phyloP scores from a whole-genome alignment of 345 rosid species.

The Hibiscus tridactylites region DNA sequence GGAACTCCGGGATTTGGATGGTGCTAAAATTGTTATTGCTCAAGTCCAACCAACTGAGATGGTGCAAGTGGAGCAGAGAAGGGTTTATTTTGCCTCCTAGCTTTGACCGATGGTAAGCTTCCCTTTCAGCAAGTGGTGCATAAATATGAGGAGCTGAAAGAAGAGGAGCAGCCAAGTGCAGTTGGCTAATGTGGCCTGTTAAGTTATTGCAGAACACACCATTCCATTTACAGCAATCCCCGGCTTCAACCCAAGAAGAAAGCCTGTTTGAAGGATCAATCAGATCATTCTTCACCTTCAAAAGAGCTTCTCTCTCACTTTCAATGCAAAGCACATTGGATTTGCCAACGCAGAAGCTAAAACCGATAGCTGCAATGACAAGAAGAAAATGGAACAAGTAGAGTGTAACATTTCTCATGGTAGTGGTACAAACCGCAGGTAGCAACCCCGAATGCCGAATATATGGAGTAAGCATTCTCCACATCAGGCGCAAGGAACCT shows the following conservation, averaged over 20 bases:
- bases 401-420: too few relatives aligned
- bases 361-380: too few relatives aligned
- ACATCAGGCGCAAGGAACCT: too few relatives aligned
- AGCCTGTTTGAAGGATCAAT: constrained; percentile 11
- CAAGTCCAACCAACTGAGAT: background rate
- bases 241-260: constrained; percentile 12
- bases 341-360: background rate
- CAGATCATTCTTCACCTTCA: constrained; percentile 15
- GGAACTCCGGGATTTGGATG: background rate
- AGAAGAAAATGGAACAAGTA: too few relatives aligned
- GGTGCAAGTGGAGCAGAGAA: background rate
- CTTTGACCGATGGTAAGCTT: background rate
- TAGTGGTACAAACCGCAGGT: too few relatives aligned
- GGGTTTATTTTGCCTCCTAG: background rate
- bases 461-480: too few relatives aligned
- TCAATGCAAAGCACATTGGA: background rate
- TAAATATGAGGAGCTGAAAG: background rate
- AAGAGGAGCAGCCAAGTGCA: constrained; percentile 4
- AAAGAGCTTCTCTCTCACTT: constrained; percentile 16
- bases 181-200: constrained; percentile 16
- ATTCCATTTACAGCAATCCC: constrained; percentile 19
- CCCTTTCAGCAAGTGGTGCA: background rate
- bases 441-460: too few relatives aligned
- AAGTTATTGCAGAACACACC: constrained; percentile 17
- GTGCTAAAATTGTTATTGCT: background rate